phyloP scores from a whole-genome alignment of 2,329 filamentous ascomycete species.

The Fusarium tjaetaba region DNA sequence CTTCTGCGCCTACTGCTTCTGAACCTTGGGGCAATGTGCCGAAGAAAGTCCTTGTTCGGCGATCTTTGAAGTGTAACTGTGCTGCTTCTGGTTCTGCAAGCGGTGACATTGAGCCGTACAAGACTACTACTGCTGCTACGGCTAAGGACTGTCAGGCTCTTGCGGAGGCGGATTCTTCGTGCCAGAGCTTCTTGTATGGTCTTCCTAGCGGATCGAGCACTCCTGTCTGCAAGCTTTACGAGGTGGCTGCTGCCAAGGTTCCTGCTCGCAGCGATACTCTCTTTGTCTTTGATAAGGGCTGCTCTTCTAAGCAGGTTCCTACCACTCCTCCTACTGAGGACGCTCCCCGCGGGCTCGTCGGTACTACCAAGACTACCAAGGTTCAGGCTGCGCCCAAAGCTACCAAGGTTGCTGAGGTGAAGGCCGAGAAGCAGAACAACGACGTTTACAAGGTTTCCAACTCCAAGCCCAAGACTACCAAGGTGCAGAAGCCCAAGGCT shows the following conservation, averaged over 20 bases:
- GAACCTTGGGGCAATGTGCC: conserved; percentile 2
- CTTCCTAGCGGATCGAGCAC: neutral
- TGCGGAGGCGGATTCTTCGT: neutral
- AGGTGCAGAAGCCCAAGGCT: neutral
- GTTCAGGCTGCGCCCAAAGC: neutral
- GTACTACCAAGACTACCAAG: neutral
- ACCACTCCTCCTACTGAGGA: neutral
- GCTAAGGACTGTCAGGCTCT: conserved; percentile 3
- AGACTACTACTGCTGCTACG: neutral
- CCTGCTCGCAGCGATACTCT: neutral
- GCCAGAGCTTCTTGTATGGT: conserved; percentile 5
- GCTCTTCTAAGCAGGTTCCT: conserved; percentile 11
- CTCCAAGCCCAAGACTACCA: neutral
- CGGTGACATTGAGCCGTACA: neutral
- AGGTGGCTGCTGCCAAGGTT: conserved; percentile 4
- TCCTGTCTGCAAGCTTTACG: conserved; percentile 9
- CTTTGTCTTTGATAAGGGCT: neutral
- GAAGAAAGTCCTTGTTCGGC: neutral
- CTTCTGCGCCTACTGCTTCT: neutral
- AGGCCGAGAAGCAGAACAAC: neutral
- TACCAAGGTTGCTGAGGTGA: neutral
- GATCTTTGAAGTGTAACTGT: conserved; percentile 7
- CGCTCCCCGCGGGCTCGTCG: neutral
- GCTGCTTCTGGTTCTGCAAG: neutral
- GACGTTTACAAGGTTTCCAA: neutral